These are phyloP conservation scores for Ascodesmis nigricans DNA, from an alignment of 495 filamentous ascomycete species.

Conservation along the genomic window DNA sequence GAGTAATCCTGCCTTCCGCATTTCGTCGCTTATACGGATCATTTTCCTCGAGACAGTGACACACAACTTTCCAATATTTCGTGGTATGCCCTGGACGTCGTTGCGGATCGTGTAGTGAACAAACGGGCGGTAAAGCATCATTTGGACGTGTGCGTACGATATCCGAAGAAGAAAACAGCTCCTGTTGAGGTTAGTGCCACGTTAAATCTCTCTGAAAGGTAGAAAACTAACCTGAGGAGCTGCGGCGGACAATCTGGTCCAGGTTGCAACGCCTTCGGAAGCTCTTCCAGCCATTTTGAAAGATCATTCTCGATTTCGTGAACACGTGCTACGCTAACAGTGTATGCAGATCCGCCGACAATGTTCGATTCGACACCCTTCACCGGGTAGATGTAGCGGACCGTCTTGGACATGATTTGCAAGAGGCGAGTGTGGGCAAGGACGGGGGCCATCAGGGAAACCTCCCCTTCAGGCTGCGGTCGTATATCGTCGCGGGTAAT, in stretches of 20 bases:
- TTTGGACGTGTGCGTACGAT: slow-evolving; percentile 74
- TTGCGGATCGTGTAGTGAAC: slow-evolving; percentile 94
- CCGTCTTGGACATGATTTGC: slow-evolving; percentile 58
- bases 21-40: slow-evolving; percentile 72
- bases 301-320: slow-evolving; percentile 78
- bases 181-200: slow-evolving; percentile 30
- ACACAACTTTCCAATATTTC: too few relatives aligned
- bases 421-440: slow-evolving; percentile 71
- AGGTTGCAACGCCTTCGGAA: slow-evolving; percentile 53
- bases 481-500: slow-evolving; percentile 58
- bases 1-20: slow-evolving; percentile 61
- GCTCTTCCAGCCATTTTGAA: slow-evolving; percentile 56
- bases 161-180: slow-evolving; percentile 73
- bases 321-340: slow-evolving; percentile 72
- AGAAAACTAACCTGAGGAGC: slow-evolving; percentile 26
- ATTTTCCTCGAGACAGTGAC: slow-evolving; percentile 86
- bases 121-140: slow-evolving; percentile 89
- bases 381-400: slow-evolving; percentile 74
- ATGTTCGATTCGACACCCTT: slow-evolving; percentile 45
- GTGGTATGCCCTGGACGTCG: slow-evolving; percentile 21
- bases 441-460: slow-evolving; percentile 54
- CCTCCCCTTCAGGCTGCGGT: slow-evolving; percentile 48
- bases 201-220: slow-evolving; percentile 2
- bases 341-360: slow-evolving; percentile 32
- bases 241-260: slow-evolving; percentile 45